Evolutionary conservation across 169 alveolate genomes (phyloP).

Genomic region (Cryptosporidium sp.): DNA sequence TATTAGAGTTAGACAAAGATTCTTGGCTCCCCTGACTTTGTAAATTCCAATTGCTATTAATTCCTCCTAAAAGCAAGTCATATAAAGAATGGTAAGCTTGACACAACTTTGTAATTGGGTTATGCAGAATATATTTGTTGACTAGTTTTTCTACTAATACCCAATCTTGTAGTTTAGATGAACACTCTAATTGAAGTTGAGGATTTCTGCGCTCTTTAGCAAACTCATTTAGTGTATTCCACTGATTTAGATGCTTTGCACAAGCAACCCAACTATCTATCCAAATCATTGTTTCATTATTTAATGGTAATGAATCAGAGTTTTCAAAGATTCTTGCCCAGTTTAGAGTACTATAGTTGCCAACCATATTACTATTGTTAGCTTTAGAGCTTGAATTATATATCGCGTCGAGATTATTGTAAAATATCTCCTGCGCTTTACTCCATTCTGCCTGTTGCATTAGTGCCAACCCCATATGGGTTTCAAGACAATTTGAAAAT

Average conservation of each 20-base stretch:
- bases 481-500: slow-evolving; percentile 61
- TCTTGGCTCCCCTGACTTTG: slow-evolving; percentile 16
- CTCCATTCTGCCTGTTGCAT: slow-evolving; percentile 76
- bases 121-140: slow-evolving; percentile 76
- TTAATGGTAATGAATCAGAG: background rate
- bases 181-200: slow-evolving; percentile 77
- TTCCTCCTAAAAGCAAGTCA: slow-evolving; percentile 52
- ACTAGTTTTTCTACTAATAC: slow-evolving; percentile 76
- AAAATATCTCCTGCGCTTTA: slow-evolving; percentile 70
- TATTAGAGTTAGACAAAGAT: background rate
- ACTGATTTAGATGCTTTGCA: slow-evolving; percentile 81
- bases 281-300: slow-evolving; percentile 79
- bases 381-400: background rate
- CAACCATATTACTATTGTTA: background rate
- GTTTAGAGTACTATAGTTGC: background rate
- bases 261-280: slow-evolving; percentile 82
- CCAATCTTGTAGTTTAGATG: slow-evolving; percentile 81
- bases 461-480: slow-evolving; percentile 60
- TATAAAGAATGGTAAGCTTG: slow-evolving; percentile 72
- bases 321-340: slow-evolving; percentile 8
- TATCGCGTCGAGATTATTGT: slow-evolving; percentile 29
- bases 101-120: slow-evolving; percentile 75
- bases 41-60: slow-evolving; percentile 6
- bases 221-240: slow-evolving; percentile 81
- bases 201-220: slow-evolving; percentile 81